phyloP scores from a whole-genome alignment of 208 protist genomes.

The Leishmania braziliensis region DNA sequence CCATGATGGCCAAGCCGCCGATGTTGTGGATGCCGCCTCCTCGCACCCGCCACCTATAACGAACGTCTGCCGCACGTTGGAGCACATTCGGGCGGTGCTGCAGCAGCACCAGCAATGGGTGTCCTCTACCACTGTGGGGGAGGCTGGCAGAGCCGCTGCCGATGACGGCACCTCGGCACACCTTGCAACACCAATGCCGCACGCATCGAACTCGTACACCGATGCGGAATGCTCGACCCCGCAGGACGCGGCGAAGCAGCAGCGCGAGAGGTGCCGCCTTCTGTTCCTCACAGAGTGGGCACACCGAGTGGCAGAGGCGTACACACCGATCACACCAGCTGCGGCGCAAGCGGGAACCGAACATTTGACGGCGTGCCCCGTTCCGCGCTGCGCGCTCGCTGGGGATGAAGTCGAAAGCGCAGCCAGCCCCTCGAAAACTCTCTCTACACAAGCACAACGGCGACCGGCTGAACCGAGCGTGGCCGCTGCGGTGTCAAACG shows the following conservation, averaged over 20 bases:
- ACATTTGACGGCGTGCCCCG: not conserved
- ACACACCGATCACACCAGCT: not conserved
- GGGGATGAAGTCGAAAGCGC: not conserved
- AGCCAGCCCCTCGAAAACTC: not conserved
- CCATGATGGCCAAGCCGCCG: not conserved
- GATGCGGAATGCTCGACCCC: not conserved
- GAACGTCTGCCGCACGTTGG: not conserved
- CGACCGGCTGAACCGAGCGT: not conserved
- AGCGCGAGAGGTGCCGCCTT: not conserved
- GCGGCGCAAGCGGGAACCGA: not conserved
- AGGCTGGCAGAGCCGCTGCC: not conserved
- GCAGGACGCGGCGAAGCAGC: not conserved
- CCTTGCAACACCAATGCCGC: not conserved
- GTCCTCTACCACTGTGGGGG: not conserved
- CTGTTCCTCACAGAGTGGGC: conserved; percentile 1
- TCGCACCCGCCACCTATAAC: not conserved
- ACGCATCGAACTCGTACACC: not conserved
- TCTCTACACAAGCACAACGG: not conserved
- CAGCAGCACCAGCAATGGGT: not conserved
- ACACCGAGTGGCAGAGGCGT: not conserved
- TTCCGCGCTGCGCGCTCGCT: too few species aligned
- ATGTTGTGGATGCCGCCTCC: not conserved
- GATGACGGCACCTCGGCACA: not conserved
- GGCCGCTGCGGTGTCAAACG: not conserved
- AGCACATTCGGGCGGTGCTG: not conserved